Base-by-base conservation (phyloP, 2,329 filamentous ascomycete genomes). In the Coccinonectria pachysandricola region DNA sequence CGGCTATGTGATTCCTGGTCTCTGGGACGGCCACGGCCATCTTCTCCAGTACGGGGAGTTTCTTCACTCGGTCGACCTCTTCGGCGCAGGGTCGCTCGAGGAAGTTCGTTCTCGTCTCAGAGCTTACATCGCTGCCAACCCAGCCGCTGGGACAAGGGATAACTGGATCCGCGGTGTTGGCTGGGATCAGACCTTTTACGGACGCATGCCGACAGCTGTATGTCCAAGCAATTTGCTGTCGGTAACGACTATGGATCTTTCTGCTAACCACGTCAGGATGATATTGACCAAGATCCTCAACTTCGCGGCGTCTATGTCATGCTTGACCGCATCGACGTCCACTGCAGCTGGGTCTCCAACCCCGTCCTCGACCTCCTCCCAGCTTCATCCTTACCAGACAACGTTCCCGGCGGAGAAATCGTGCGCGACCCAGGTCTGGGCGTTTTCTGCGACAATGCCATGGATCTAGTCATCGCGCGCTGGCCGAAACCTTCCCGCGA, bases 391-490 rank as follows among this genome's bases (percentile, higher is more conserved):
- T 36, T 68, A 14, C 56, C 63, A 2, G 62, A 68, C 30, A 48
- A 70, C 5, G 49, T 75, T 2, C 71, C 74, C 2, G 77, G 76
- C 8, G 78, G 78, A 2, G 73, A 79, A 32, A 65, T 80, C 8
- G 49, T 77, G 9, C 61, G 65, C 15, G 54, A 70, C 4, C 75
- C 76, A 1, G 73, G 73, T 0, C 61, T 66, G 42, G 77, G 78
- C 21, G 75, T 82, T 7, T 81, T 82, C 40, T 83, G 78, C 45
- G 77, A 83, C 49, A 81, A 81, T 43, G 76, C 77, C 13, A 79
- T 81, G 67, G 71, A 76, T 21, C 49, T 76, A 26, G 62, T 79
- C 18, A 57, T 62, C 30, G 52, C 59, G 3, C 40, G 69, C 11
- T 77, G 72, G 58, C 75, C 75, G 2, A 64, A 65, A 31, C 71